Evolutionary conservation across 176 grass and related monocot genomes (phyloP).

Genomic region (Alopecurus myosuroides): DNA sequence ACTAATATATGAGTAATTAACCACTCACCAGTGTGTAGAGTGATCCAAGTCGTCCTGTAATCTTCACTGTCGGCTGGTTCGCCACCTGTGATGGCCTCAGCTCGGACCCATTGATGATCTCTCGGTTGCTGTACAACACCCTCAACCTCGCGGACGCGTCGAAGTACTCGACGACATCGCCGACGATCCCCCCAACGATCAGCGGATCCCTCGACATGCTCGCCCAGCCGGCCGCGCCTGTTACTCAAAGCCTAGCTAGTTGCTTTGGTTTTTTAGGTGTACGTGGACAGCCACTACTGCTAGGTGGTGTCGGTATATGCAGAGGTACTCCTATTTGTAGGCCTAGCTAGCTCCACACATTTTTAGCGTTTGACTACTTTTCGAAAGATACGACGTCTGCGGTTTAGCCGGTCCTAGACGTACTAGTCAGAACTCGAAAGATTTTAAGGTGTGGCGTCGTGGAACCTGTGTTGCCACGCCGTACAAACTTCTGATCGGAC

Average conservation of each 20-base stretch:
- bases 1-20: not conserved
- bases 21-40: constrained; percentile 75
- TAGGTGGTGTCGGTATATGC: not conserved
- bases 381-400: not conserved
- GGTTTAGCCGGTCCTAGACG: not conserved
- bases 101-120: constrained; percentile 74
- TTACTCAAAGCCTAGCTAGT: not conserved
- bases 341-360: not conserved
- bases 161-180: constrained; percentile 66
- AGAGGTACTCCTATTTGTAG: not conserved
- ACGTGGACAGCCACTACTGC: not conserved
- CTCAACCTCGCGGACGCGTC: constrained; percentile 32
- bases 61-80: constrained; percentile 51
- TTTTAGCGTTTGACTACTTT: not conserved
- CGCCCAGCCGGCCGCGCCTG: not conserved
- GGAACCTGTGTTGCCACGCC: not conserved
- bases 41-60: constrained; percentile 30
- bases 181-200: constrained; percentile 59
- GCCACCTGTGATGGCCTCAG: constrained; percentile 66
- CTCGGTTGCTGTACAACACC: constrained; percentile 55
- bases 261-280: not conserved
- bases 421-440: not conserved
- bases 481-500: not conserved
- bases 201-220: constrained; percentile 67
- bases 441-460: not conserved